Base-by-base conservation (phyloP, 176 grass and related monocot genomes). In the Areca catechu region DNA sequence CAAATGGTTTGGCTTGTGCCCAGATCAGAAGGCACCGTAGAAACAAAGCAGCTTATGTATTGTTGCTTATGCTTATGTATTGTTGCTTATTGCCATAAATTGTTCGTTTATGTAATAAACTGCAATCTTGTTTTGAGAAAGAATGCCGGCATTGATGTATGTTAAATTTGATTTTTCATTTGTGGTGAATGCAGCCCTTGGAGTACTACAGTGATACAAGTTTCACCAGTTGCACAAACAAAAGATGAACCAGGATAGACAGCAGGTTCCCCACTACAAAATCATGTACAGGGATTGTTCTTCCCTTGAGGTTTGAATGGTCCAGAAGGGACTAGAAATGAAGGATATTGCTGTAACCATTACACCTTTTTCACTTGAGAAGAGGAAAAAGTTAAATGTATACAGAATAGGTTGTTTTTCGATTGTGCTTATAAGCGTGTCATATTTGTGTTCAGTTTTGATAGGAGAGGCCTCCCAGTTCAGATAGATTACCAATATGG, bases 281-380 rank as follows among this genome's bases (percentile, higher is more conserved):
- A 80, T 37, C 22, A 7, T 91, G 83, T 86, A 86, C 83, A 86
- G 88, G 61, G 77, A 29, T 58, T 22, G 22, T 50, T 48, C 23
- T 65, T 73, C 49, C 74, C 16, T 58, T 53, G 66, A 62, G 78
- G 47, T 70, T 20, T 58, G 60, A 24, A 22, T 5, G 57, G 18
- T n/a, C 16, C 4, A 19, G 7, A 20, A 37, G 27, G 3, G 25
- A 15, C n/a, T 27, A 34, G 17, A 60, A 37, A 9, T 28, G 75
- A 75, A 76, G 51, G 67, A 62, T 71, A 54, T 79, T 71, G 76
- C 71, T 75, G 65, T 62, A 22, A 66, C 65, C 66, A 52, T 25
- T 57, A 55, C 22, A 61, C 65, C 74, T 25, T 62, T 16, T 67
- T 70, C 60, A 54, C 34, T 56, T 3, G 28, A 5, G 56, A 17